Percentiles rank a stretch among this genome's conserved stretches.
phyloP scores from a whole-genome alignment of 1,139 yeast species.

The Sugiyamaella novakii region DNA sequence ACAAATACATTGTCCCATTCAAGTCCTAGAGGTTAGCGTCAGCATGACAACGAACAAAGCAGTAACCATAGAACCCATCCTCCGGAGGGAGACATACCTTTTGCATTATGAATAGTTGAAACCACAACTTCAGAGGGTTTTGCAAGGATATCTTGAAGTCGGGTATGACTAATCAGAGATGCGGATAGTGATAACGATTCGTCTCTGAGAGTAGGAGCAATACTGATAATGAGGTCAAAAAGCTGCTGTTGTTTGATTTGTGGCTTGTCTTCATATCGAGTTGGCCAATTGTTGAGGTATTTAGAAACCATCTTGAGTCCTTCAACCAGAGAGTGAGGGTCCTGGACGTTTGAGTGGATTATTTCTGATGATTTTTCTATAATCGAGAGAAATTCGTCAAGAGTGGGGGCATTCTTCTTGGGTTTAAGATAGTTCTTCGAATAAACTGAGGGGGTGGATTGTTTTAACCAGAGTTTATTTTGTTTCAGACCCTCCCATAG shows the following conservation, averaged over 20 bases:
- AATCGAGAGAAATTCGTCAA: slow-evolving; percentile 14
- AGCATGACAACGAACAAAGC: background rate
- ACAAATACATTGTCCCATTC: slow-evolving; percentile 90
- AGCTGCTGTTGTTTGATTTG: slow-evolving; percentile 18
- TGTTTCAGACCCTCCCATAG: slow-evolving; percentile 24
- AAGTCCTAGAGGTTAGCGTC: slow-evolving; percentile 46
- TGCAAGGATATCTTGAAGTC: slow-evolving; percentile 21
- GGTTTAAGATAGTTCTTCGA: background rate
- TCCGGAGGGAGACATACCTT: slow-evolving; percentile 44
- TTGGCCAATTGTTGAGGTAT: slow-evolving; percentile 14
- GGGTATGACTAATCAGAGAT: slow-evolving; percentile 18
- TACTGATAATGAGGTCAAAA: slow-evolving; percentile 12
- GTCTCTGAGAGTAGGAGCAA: slow-evolving; percentile 2
- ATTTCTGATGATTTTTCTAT: slow-evolving; percentile 17
- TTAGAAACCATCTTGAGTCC: slow-evolving; percentile 9
- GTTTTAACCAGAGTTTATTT: slow-evolving; percentile 16
- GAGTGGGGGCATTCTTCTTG: background rate
- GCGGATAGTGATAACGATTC: slow-evolving; percentile 15
- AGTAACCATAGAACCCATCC: slow-evolving; percentile 5
- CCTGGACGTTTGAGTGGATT: slow-evolving; percentile 19
- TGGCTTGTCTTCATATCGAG: slow-evolving; percentile 9
- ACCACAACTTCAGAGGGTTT: slow-evolving; percentile 40
- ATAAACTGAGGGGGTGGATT: background rate
- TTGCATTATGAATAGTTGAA: slow-evolving; percentile 85
- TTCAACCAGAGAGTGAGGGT: slow-evolving; percentile 8